These are phyloP conservation scores for Umbelopsis isabellina DNA, from an alignment of 192 early-diverging fungal genomes.

Conservation along the genomic window DNA sequence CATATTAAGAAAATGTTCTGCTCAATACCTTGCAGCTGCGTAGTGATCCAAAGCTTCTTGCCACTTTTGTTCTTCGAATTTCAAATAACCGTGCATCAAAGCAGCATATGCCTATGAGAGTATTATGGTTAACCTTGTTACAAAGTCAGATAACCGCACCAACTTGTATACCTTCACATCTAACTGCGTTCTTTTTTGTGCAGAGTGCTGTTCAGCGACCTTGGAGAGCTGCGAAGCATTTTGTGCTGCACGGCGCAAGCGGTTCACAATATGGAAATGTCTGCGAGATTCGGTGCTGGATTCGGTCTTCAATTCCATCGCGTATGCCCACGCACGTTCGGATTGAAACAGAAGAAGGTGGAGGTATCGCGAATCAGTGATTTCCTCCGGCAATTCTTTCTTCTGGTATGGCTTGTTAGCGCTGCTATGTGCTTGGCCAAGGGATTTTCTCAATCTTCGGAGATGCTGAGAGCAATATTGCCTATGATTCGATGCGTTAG, in stretches of 20 bases:
- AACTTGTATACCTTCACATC: constrained; percentile 54
- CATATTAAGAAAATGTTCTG: not conserved
- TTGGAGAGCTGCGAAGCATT: constrained; percentile 48
- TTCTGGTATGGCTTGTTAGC: constrained; percentile 47
- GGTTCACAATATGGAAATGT: constrained; percentile 63
- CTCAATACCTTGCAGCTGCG: constrained; percentile 59
- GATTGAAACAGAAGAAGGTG: constrained; percentile 69
- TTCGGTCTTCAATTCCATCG: constrained; percentile 75
- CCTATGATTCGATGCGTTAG: constrained; percentile 33
- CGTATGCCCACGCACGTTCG: constrained; percentile 77
- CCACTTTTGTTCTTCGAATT: constrained; percentile 74
- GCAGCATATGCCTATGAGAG: constrained; percentile 64
- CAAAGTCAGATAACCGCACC: not conserved
- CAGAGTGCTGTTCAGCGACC: constrained; percentile 48
- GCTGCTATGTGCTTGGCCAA: constrained; percentile 55
- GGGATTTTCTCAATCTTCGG: constrained; percentile 56
- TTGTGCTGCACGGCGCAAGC: constrained; percentile 66
- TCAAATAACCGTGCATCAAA: constrained; percentile 65
- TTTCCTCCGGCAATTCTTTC: constrained; percentile 54
- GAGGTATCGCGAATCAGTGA: constrained; percentile 56
- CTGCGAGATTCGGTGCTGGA: constrained; percentile 66
- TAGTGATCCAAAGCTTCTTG: constrained; percentile 65
- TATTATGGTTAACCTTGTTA: not conserved
- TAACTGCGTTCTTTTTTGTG: constrained; percentile 54
- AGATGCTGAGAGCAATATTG: constrained; percentile 70